Percentiles rank a stretch among this genome's conserved stretches.
These are phyloP conservation scores for Alternaria arborescens DNA, from an alignment of 2,329 filamentous ascomycete species.

Conservation along the genomic window DNA sequence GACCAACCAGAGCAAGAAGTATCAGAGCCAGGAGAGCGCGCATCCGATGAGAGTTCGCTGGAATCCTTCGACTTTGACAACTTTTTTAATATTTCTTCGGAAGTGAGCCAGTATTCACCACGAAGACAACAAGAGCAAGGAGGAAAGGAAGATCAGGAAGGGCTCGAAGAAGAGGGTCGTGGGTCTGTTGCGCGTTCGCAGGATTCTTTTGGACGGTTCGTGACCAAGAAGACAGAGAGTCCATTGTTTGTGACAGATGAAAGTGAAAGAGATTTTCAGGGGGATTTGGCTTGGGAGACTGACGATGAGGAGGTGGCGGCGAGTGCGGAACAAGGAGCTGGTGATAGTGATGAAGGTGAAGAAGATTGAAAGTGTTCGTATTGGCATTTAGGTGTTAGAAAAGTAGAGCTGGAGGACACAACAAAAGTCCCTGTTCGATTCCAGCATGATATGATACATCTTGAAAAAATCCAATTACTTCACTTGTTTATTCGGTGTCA, in stretches of 20 bases:
- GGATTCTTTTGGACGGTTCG: not conserved
- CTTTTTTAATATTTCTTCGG: not conserved
- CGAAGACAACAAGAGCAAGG: not conserved
- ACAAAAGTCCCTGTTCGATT: no score
- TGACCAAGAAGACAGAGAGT: not conserved
- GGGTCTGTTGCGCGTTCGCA: not conserved
- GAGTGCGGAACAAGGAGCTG: not conserved
- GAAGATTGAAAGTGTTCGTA: not conserved
- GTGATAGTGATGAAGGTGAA: not conserved
- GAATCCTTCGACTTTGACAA: not conserved
- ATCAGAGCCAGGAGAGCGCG: not conserved
- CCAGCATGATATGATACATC: not conserved
- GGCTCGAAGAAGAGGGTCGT: not conserved
- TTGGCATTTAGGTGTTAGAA: not conserved
- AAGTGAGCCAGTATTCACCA: not conserved
- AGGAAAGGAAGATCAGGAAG: not conserved
- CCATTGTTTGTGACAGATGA: not conserved
- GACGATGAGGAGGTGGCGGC: not conserved
- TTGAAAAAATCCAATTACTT: not conserved
- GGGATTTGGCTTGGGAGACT: not conserved
- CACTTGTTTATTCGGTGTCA: not conserved
- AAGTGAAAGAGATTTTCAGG: not conserved
- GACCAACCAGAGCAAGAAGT: not conserved
- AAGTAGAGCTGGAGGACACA: no score
- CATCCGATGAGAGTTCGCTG: not conserved